phyloP scores from a whole-genome alignment of 805 yeast species.

The Yarrowia sp. region DNA sequence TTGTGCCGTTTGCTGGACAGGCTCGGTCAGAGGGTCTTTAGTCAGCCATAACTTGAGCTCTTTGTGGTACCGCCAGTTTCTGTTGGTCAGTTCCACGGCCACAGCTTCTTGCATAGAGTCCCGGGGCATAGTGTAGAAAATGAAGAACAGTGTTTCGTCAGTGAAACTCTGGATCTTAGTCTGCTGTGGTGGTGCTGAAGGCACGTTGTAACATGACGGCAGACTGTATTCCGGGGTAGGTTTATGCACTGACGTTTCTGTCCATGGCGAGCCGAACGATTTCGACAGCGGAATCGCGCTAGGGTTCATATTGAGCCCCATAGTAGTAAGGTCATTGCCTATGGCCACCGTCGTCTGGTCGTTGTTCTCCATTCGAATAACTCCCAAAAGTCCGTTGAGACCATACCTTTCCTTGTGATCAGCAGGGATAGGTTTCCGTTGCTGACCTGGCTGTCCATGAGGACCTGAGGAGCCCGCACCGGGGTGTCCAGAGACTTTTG shows the following conservation, averaged over 20 bases:
- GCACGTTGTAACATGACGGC: conserved; percentile 55
- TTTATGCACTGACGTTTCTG: conserved; percentile 82
- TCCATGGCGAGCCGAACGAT: conserved; percentile 89
- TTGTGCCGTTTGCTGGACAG: conserved; percentile 72
- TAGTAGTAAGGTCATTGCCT: conserved; percentile 67
- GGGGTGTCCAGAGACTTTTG: conserved; percentile 18
- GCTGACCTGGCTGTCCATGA: conserved; percentile 20
- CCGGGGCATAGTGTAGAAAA: conserved; percentile 89
- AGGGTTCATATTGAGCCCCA: conserved; percentile 58
- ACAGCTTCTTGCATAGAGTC: conserved; percentile 92
- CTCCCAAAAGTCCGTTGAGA: conserved; percentile 56
- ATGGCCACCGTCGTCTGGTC: conserved; percentile 65
- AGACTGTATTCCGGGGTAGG: conserved; percentile 78
- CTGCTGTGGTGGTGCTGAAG: conserved; percentile 45
- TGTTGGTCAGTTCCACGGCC: conserved; percentile 80
- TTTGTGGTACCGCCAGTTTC: conserved; percentile 97
- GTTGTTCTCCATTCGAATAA: conserved; percentile 58
- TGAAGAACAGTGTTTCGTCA: conserved; percentile 90
- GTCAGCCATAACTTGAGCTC: conserved; percentile 96
- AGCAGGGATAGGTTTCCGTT: conserved; percentile 9
- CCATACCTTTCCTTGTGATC: conserved; percentile 64
- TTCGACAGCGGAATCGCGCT: conserved; percentile 49
- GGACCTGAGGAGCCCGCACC: conserved; percentile 19
- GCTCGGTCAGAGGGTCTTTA: conserved; percentile 86
- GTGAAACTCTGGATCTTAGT: conserved; percentile 52